Base-by-base conservation (phyloP, 2,329 filamentous ascomycete species). In the Pseudocercospora macadamiae region DNA sequence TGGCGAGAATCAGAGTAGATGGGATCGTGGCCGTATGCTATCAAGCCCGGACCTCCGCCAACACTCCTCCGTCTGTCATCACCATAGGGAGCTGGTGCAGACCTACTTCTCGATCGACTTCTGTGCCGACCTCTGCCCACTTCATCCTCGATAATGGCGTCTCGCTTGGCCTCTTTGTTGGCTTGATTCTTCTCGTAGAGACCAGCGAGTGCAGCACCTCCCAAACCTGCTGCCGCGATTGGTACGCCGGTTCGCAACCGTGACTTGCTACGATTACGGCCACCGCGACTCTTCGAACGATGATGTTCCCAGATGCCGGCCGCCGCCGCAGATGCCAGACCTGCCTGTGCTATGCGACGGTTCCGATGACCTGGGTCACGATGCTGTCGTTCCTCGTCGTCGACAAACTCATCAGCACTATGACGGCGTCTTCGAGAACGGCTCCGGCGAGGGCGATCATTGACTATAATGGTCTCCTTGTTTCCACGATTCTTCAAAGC, bases 21-120 rank as follows among this genome's bases (percentile, higher is more conserved):
- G 6, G 85, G 85, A 68, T 84, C 82, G 69, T 82, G 79, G 64
- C 85, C 86, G 71, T 88, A 88, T 71, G 86, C 85, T 74, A 88
- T 85, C 73, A 87, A 74, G 60, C 77, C 80, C 68, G 76, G 75
- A 68, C 80, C 76, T 74, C 76, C 78, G 63, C 75, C 73, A 68
- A 79, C 75, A 65, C 74, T 70, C 62, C 68, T 66, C 39, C 66
- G 61, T 47, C 44, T 30, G 61, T 73, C 74, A 70, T 69, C 68
- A 58, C 75, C 77, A 66, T 79, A 79, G 42, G 73, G 72, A 44
- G 69, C 67, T 51, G 73, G 72, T 63, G 72, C 73, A 55, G 77
- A 78, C 65, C 76, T 76, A 62, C 80, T 81, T 66, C 79, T 74
- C 19, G 73, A 72, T 26, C 72, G 68, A 58, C 69, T 73, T 37